Evolutionary conservation across 345 rosid genomes (phyloP), one percentile per base, ranked within the genome.

Genomic region (Lepidium didymum): DNA sequence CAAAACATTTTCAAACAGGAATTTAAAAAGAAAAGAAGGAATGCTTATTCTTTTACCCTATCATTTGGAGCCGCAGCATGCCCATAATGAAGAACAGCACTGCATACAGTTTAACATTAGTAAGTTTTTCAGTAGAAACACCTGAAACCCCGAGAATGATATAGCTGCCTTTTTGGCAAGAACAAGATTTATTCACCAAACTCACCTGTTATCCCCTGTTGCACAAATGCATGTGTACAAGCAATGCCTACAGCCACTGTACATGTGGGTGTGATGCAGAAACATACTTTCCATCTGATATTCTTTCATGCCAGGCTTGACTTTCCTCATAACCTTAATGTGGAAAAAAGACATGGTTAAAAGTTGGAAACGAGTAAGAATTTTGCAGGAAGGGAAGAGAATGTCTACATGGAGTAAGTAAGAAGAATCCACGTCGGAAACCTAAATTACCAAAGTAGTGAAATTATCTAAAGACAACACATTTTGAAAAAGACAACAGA

Each of bases 61-160:
- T 92, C 98, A 85, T 92, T 92, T 66, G 96, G 96, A 80, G 98
- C 98, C n/a, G 96, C 96, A 34, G 96, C 96, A 79, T 92, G 98
- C 64, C 98, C 98, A 74, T 92, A 90, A 75, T 92, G 96, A 53
- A 92, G 93, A 81, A 90, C 96, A 72, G 98, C 85, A 81, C 98
- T 92, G 81, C 61, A 70, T 29, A 63, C 4, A 62, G 7, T 62
- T 18, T 37, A 40, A 31, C 51, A 64, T 60, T 35, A 1, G n/a
- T 55, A 47, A 55, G 33, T 38, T 18, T 25, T 45, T 52, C 4
- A 8, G 58, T 42, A 41, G 35, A 43, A 58, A 10, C 12, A 41
- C 36, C 18, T 23, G 25, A 45, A 25, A 72, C 5, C 10, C 33
- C 11, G 3, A 66, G 29, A 25, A 15, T 12, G 2, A 21, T 16